Conservation (phyloP, 768 basidiomycete genomes). For the Leucocoprinus leucothites region DNA sequence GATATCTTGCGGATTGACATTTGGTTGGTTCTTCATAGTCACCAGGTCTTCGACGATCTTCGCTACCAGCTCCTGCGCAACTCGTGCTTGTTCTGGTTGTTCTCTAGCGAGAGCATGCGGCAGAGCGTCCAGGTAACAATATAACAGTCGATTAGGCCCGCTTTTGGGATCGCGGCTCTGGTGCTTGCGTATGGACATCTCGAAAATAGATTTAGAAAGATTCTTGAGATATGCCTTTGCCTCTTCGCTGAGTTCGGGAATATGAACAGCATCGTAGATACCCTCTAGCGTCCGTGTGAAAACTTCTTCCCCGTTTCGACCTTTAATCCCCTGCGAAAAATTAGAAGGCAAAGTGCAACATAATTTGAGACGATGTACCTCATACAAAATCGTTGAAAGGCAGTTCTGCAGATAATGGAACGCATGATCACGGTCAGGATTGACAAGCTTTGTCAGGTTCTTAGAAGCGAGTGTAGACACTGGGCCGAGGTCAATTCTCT, state of each 20-base stretch:
- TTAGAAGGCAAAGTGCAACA: background rate
- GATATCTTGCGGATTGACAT: conserved; percentile 51
- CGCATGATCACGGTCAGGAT: conserved; percentile 53
- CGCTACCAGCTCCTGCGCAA: conserved; percentile 58
- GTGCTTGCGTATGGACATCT: conserved; percentile 64
- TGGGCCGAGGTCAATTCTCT: conserved; percentile 65
- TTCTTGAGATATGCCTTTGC: conserved; percentile 71
- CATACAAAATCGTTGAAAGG: conserved; percentile 66
- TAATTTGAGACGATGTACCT: conserved; percentile 45
- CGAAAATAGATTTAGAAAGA: conserved; percentile 69
- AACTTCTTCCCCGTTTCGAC: conserved; percentile 70
- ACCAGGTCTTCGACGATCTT: conserved; percentile 68
- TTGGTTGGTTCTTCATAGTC: conserved; percentile 43
- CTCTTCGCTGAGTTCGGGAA: conserved; percentile 64
- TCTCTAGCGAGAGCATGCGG: conserved; percentile 74
- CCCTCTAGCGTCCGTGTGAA: conserved; percentile 73
- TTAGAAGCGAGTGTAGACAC: conserved; percentile 63
- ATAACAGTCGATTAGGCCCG: conserved; percentile 54
- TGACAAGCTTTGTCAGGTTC: conserved; percentile 49
- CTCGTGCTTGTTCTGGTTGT: conserved; percentile 54
- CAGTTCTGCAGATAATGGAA: conserved; percentile 72
- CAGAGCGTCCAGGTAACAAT: conserved; percentile 77
- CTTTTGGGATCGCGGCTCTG: conserved; percentile 54
- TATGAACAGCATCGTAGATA: conserved; percentile 70
- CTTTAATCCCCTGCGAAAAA: conserved; percentile 56